A percentile compares a stretch with the other conserved stretches of the same genome.
phyloP scores from a whole-genome alignment of 352 stramenopile species.

The Globisporangium apiculatum region DNA sequence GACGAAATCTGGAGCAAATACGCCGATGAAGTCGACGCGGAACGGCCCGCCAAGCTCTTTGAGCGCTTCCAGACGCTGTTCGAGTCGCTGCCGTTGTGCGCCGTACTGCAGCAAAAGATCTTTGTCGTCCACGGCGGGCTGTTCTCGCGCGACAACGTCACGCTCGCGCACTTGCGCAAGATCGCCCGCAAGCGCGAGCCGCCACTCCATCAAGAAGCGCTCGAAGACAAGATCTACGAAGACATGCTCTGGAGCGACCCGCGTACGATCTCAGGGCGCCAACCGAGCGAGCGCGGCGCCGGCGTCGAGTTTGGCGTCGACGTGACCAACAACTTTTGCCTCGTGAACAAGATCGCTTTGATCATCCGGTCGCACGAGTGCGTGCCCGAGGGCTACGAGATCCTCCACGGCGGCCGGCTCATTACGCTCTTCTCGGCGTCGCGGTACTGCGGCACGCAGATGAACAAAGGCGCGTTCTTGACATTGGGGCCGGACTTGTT shows the following conservation, averaged over 20 bases:
- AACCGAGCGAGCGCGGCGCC: conserved; percentile 83
- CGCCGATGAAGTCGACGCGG: conserved; percentile 44
- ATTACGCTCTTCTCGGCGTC: conserved; percentile 92
- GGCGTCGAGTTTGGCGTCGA: conserved; percentile 91
- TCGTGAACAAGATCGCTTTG: conserved; percentile 90
- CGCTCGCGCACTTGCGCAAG: conserved; percentile 82
- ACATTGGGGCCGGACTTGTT: conserved; percentile 87
- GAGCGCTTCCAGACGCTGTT: conserved; percentile 81
- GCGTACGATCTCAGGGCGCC: conserved; percentile 59
- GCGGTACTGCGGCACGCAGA: conserved; percentile 89
- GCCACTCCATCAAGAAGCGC: conserved; percentile 79
- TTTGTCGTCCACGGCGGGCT: conserved; percentile 94
- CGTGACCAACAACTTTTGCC: conserved; percentile 92
- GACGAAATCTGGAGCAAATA: conserved; percentile 86
- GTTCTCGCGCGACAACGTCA: conserved; percentile 90
- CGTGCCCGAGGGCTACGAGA: conserved; percentile 89
- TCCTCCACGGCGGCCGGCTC: conserved; percentile 79
- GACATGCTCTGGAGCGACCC: conserved; percentile 92
- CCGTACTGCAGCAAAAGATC: conserved; percentile 87
- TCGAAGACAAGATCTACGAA: conserved; percentile 92
- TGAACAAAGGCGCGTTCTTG: conserved; percentile 92
- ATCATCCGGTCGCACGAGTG: conserved; percentile 94
- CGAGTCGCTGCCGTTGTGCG: conserved; percentile 84
- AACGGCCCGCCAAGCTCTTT: conserved; percentile 46
- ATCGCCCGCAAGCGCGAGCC: conserved; percentile 90